phyloP scores from a whole-genome alignment of 805 yeast species.

The Ascoidea asiatica region DNA sequence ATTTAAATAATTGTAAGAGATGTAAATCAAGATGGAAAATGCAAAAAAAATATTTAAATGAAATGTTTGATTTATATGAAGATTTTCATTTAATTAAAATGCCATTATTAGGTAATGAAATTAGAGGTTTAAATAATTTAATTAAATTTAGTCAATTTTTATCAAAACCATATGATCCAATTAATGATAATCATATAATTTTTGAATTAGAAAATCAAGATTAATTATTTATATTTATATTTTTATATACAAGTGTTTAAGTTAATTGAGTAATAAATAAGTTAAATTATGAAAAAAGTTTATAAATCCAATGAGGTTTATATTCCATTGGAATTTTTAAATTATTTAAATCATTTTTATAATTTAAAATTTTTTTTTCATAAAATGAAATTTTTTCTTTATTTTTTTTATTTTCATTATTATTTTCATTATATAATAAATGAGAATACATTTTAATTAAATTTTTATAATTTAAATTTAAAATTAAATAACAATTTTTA shows the following conservation, averaged over 20 bases:
- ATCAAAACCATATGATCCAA: slow-evolving; percentile 64
- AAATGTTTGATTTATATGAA: slow-evolving; percentile 91
- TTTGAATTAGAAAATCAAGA: slow-evolving; percentile 19
- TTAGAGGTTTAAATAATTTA: slow-evolving; percentile 82
- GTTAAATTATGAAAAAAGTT: no score
- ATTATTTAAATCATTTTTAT: no score
- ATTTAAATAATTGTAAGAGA: slow-evolving; percentile 67
- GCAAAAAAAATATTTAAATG: slow-evolving; percentile 91
- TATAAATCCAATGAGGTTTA: no score
- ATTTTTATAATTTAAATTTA: slow-evolving; percentile 23
- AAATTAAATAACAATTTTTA: slow-evolving; percentile 23
- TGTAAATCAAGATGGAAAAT: slow-evolving; percentile 88
- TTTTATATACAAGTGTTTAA: not conserved
- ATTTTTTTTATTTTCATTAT: slow-evolving; percentile 6
- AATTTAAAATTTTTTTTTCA: slow-evolving; percentile 4
- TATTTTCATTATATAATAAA: no score
- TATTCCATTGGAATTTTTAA: not conserved
- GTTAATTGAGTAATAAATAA: not conserved
- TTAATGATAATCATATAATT: slow-evolving; percentile 27
- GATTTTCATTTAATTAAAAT: slow-evolving; percentile 93
- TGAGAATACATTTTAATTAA: slow-evolving; percentile 19
- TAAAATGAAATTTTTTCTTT: slow-evolving; percentile 7
- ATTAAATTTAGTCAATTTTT: slow-evolving; percentile 74
- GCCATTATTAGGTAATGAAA: slow-evolving; percentile 91
- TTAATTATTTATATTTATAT: slow-evolving; percentile 1